Evolutionary conservation across 352 stramenopile species (phyloP).

Genomic region (Globisporangium canariense): DNA sequence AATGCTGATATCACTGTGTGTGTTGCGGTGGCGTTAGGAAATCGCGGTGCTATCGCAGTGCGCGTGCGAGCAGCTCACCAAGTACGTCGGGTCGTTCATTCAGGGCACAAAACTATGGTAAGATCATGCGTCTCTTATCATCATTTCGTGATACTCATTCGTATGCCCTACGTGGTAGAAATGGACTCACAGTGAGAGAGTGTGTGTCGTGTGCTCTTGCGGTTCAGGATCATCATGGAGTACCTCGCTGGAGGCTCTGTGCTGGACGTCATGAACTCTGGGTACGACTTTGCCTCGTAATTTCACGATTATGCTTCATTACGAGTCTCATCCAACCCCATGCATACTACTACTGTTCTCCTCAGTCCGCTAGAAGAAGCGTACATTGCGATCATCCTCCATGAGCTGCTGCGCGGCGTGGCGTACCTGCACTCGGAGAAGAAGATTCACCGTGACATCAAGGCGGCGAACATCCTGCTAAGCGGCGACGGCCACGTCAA

Average conservation of each 20-base stretch:
- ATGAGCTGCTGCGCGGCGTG: slow-evolving; percentile 64
- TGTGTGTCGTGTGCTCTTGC: slow-evolving; percentile 3
- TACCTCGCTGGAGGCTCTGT: slow-evolving; percentile 90
- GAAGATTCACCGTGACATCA: slow-evolving; percentile 86
- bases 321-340: neutral
- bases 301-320: neutral
- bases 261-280: slow-evolving; percentile 83
- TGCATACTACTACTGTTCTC: neutral
- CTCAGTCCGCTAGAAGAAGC: slow-evolving; percentile 65
- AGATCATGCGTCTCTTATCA: neutral
- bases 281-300: slow-evolving; percentile 21
- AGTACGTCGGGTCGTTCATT: slow-evolving; percentile 88
- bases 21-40: slow-evolving; percentile 45
- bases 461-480: slow-evolving; percentile 79
- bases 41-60: slow-evolving; percentile 90
- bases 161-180: neutral
- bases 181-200: neutral
- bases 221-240: slow-evolving; percentile 91
- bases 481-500: slow-evolving; percentile 80
- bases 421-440: slow-evolving; percentile 81
- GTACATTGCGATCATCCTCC: slow-evolving; percentile 82
- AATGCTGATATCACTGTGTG: neutral
- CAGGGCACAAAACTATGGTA: slow-evolving; percentile 79
- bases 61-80: slow-evolving; percentile 86
- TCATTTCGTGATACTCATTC: neutral